Evolutionary conservation across 352 stramenopile species (phyloP), one percentile per base, ranked within the genome.

Genomic region (Pythium aphanidermatum): DNA sequence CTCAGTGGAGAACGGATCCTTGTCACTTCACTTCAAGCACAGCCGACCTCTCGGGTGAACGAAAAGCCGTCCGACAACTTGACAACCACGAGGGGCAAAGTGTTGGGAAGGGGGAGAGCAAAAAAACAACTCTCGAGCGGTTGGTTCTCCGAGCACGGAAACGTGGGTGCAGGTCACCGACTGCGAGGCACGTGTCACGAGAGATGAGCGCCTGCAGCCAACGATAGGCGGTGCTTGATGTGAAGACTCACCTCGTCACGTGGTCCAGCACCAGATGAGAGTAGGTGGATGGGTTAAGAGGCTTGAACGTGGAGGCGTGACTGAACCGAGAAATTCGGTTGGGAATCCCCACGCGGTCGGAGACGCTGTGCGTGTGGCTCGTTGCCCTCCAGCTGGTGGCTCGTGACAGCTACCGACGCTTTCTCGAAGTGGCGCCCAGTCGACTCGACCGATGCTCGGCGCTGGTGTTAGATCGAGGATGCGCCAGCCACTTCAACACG

Each of bases 401-500:
- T 27, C 27, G 33, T 50, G 25, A 35, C 50, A 58, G 41, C 50
- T 51, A 34, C 34, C 14, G 33, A 20, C 28, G 43, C 27, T 51
- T 58, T 51, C 50, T 21, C 16, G 46, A 58, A 49, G 33, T 58
- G 50, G 45, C 51, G 33, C 41, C 7, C 4, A 23, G 41, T 31
- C 34, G 39, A 19, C 31, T 27, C 19, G 33, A 11, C 8, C 29
- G 10, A 4, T 6, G 0, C 12, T 39, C n/a, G n/a, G n/a, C n/a
- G n/a, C n/a, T n/a, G n/a, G n/a, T n/a, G n/a, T n/a, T n/a, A n/a
- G n/a, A n/a, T n/a, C n/a, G n/a, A n/a, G n/a, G n/a, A n/a, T n/a
- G n/a, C n/a, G n/a, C n/a, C n/a, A n/a, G n/a, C 33, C 48, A 58
- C 50, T 58, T 58, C 50, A 58, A 58, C 50, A 31, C 24, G n/a